phyloP scores from a whole-genome alignment of 805 yeast species.

The Candida qinlingensis region DNA sequence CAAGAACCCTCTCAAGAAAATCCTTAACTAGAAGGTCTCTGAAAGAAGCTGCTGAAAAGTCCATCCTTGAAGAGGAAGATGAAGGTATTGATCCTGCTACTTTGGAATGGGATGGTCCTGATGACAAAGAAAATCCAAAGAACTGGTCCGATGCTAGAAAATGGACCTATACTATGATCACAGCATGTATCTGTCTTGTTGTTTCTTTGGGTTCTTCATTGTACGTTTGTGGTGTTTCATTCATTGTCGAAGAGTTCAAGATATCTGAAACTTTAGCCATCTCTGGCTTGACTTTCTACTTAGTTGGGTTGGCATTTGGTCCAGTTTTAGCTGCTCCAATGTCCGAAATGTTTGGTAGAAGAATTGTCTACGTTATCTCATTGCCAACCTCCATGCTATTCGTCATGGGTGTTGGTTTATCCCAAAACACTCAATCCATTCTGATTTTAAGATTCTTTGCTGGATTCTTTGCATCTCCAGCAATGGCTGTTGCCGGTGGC shows the following conservation, averaged over 20 bases:
- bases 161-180: conserved; percentile 62
- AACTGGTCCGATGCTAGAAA: conserved; percentile 63
- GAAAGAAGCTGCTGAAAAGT: conserved; percentile 3
- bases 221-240: conserved; percentile 60
- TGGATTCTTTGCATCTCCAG: conserved; percentile 76
- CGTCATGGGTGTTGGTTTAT: conserved; percentile 68
- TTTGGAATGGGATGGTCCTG: conserved; percentile 57
- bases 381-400: conserved; percentile 66
- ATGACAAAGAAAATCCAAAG: conserved; percentile 58
- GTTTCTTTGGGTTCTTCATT: conserved; percentile 74
- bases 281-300: conserved; percentile 64
- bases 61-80: conserved; percentile 13
- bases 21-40: conserved; percentile 12
- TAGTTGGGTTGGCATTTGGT: conserved; percentile 66
- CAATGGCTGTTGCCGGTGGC: conserved; percentile 82
- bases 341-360: conserved; percentile 65
- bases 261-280: conserved; percentile 56
- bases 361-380: conserved; percentile 51
- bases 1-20: conserved; percentile 23
- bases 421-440: conserved; percentile 53
- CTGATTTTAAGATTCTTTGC: conserved; percentile 68
- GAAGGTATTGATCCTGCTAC: conserved; percentile 33
- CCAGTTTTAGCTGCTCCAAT: conserved; percentile 70
- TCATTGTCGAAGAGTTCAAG: conserved; percentile 42
- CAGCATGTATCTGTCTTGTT: conserved; percentile 60